Conservation (phyloP, 1,284 basidiomycete genomes). For the Fomitopsis betulina region DNA sequence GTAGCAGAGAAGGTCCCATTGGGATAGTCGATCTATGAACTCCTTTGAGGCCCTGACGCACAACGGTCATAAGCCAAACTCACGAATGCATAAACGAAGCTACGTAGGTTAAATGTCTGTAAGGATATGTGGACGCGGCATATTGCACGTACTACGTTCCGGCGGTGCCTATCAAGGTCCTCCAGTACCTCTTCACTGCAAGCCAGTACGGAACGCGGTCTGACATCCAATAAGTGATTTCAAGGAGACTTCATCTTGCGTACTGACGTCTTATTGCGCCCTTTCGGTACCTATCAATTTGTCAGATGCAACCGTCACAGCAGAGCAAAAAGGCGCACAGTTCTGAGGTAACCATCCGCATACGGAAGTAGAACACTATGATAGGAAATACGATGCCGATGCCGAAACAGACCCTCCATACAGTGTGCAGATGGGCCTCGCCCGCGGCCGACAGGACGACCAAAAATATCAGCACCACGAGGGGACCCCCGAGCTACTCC, state of each 20-base stretch:
- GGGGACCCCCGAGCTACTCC: conserved; percentile 59
- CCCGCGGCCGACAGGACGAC: conserved; percentile 69
- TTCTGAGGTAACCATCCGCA: conserved; percentile 66
- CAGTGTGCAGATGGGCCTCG: conserved; percentile 59
- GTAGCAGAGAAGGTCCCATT: conserved; percentile 64
- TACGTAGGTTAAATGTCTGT: conserved; percentile 19
- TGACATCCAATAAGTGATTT: conserved; percentile 15
- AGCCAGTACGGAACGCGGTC: conserved; percentile 60
- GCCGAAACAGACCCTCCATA: conserved; percentile 77
- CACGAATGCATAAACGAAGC: conserved; percentile 76
- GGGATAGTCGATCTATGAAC: conserved; percentile 57
- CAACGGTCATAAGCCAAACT: conserved; percentile 12
- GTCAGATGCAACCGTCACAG: neutral
- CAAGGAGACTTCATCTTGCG: neutral
- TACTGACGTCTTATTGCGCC: conserved; percentile 59
- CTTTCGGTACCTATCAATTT: conserved; percentile 37
- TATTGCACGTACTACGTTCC: conserved; percentile 53
- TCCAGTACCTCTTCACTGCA: conserved; percentile 68
- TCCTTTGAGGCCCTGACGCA: neutral
- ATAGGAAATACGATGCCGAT: conserved; percentile 67
- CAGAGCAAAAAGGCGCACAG: conserved; percentile 33
- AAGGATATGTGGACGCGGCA: neutral
- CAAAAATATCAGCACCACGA: conserved; percentile 69
- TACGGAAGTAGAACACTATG: conserved; percentile 67
- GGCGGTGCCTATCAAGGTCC: conserved; percentile 61